Evolutionary conservation across 2,329 filamentous ascomycete genomes (phyloP).

Genomic region (Phialophora tarda): DNA sequence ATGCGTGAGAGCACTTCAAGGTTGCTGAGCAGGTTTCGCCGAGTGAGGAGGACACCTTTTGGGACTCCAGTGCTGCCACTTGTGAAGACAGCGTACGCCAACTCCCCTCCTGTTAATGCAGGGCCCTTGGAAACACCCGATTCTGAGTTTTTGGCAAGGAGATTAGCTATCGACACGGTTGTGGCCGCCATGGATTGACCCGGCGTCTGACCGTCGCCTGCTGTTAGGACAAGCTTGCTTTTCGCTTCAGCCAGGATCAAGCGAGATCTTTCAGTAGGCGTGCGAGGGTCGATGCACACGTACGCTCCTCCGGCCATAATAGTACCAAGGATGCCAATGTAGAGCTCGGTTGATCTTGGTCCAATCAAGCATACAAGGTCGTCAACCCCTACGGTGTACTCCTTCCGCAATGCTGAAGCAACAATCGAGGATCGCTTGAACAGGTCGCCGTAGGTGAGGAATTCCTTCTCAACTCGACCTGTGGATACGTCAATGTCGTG

Average conservation of each 20-base stretch:
- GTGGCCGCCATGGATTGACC: neutral
- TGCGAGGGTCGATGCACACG: slow-evolving; percentile 76
- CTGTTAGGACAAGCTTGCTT: slow-evolving; percentile 24
- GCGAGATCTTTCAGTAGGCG: slow-evolving; percentile 65
- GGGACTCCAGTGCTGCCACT: slow-evolving; percentile 81
- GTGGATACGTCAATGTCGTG: slow-evolving; percentile 51
- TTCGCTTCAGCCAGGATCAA: slow-evolving; percentile 67
- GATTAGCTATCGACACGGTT: slow-evolving; percentile 9
- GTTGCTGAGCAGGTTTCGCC: slow-evolving; percentile 77
- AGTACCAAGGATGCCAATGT: slow-evolving; percentile 74
- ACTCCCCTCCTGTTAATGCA: slow-evolving; percentile 48
- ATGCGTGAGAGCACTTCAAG: slow-evolving; percentile 68
- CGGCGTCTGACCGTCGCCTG: neutral
- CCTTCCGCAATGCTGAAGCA: slow-evolving; percentile 60
- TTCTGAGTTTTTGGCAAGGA: slow-evolving; percentile 1
- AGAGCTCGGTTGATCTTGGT: slow-evolving; percentile 76
- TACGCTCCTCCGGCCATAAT: slow-evolving; percentile 79
- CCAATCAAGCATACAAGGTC: slow-evolving; percentile 74
- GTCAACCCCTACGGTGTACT: slow-evolving; percentile 54
- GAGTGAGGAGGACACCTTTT: slow-evolving; percentile 79
- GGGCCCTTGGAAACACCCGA: neutral
- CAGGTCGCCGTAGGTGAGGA: slow-evolving; percentile 68
- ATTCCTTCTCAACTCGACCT: slow-evolving; percentile 44
- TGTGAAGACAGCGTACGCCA: slow-evolving; percentile 82
- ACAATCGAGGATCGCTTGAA: slow-evolving; percentile 69